Conservation (phyloP, 257 asterid species). For the Plantago major region DNA sequence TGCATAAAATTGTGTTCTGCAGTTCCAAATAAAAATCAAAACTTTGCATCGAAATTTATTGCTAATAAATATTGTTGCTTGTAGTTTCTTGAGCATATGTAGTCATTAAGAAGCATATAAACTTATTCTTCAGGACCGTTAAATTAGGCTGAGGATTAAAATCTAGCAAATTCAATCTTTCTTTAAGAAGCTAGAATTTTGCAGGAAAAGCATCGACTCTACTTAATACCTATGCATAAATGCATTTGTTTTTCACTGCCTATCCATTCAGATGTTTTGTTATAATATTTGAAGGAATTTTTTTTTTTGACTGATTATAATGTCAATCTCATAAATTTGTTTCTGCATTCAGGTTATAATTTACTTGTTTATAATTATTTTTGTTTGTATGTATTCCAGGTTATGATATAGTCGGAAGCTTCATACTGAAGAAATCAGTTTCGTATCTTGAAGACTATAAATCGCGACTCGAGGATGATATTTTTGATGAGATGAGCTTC, state of each 20-base stretch:
- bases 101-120: too few species aligned
- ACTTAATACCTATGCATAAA: not conserved
- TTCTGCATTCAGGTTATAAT: not conserved
- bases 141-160: not conserved
- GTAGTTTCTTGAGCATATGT: not conserved
- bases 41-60: not conserved
- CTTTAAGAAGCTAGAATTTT: not conserved
- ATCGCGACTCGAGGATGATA: constrained; percentile 60
- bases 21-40: not conserved
- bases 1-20: not conserved
- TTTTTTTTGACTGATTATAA: too few species aligned
- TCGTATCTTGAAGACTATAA: constrained; percentile 59
- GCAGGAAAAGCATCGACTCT: not conserved
- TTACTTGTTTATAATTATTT: constrained; percentile 9
- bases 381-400: constrained; percentile 47
- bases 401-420: constrained; percentile 82
- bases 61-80: constrained; percentile 1
- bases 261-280: too few species aligned
- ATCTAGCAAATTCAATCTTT: not conserved
- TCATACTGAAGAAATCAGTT: constrained; percentile 57
- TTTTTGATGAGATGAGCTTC: constrained; percentile 80
- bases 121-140: not conserved
- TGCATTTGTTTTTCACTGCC: too few species aligned
- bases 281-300: too few species aligned
- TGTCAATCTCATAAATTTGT: too few species aligned